phyloP scores from a whole-genome alignment of 164 flowering plant species.

The Dillenia suffruticosa region DNA sequence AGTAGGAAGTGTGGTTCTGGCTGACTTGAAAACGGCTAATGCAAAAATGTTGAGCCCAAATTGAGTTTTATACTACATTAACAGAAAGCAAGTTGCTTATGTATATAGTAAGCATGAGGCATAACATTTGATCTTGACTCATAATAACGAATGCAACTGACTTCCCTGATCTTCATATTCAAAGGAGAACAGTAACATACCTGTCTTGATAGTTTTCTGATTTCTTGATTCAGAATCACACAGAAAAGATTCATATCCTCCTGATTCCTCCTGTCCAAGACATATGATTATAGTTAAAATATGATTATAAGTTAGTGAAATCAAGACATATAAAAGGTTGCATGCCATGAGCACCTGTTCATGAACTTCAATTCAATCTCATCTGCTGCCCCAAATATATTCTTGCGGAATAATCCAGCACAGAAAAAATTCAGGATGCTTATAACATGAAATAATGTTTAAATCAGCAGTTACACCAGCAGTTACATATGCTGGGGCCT shows the following conservation, averaged over 20 bases:
- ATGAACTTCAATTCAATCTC: conserved; percentile 89
- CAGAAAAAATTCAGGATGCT: neutral
- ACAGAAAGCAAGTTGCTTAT: too few species aligned
- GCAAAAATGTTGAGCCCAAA: too few species aligned
- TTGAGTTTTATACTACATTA: too few species aligned
- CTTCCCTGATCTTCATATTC: too few species aligned
- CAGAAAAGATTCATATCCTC: conserved; percentile 84
- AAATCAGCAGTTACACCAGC: too few species aligned
- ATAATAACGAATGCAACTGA: too few species aligned
- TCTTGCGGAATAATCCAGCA: conserved; percentile 74
- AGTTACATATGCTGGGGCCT: too few species aligned
- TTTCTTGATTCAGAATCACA: conserved; percentile 84
- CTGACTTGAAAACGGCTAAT: too few species aligned
- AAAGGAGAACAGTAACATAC: conserved; percentile 25
- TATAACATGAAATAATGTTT: too few species aligned
- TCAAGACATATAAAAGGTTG: conserved; percentile 1
- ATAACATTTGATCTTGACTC: too few species aligned
- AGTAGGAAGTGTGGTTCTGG: too few species aligned
- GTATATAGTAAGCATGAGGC: too few species aligned
- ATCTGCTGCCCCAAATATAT: conserved; percentile 90
- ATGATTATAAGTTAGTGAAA: conserved; percentile 1
- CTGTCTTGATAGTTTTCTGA: conserved; percentile 84
- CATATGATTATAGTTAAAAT: neutral
- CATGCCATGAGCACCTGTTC: conserved; percentile 52
- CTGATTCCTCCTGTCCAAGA: conserved; percentile 61